Conservation (phyloP, 2,329 filamentous ascomycete species). For the Atkinsonella hypoxylon region DNA sequence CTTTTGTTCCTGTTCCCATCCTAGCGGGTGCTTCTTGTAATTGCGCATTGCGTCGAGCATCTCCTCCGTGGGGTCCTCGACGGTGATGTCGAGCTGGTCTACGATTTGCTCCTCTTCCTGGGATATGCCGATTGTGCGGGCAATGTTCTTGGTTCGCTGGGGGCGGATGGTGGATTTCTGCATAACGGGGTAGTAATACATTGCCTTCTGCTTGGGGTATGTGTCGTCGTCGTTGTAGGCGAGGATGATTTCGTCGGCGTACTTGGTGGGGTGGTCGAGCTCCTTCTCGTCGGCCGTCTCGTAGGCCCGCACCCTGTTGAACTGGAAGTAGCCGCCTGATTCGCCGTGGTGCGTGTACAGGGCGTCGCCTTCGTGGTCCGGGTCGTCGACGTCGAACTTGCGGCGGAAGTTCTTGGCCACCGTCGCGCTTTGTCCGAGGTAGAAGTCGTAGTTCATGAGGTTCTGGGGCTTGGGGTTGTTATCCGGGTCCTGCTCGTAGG, state of each 20-base stretch:
- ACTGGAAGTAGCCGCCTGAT: slow-evolving; percentile 42
- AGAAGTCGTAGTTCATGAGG: slow-evolving; percentile 55
- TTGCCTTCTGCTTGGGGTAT: slow-evolving; percentile 41
- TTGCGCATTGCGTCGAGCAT: slow-evolving; percentile 38
- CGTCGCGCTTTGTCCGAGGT: slow-evolving; percentile 38
- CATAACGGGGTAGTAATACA: slow-evolving; percentile 58
- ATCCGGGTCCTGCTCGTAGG: slow-evolving; percentile 43
- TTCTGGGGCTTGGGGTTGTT: slow-evolving; percentile 44
- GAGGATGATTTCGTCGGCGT: slow-evolving; percentile 51
- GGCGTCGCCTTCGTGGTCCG: slow-evolving; percentile 38
- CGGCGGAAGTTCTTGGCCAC: slow-evolving; percentile 44
- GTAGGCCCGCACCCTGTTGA: slow-evolving; percentile 51
- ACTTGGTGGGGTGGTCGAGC: slow-evolving; percentile 46
- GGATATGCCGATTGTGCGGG: slow-evolving; percentile 34
- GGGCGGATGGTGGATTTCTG: slow-evolving; percentile 50
- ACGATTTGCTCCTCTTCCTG: slow-evolving; percentile 38
- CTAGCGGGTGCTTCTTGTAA: slow-evolving; percentile 41
- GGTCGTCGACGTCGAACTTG: slow-evolving; percentile 47
- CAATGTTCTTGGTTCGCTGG: slow-evolving; percentile 52
- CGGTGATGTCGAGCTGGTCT: slow-evolving; percentile 42
- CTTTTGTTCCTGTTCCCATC: slow-evolving; percentile 23
- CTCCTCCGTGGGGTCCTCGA: slow-evolving; percentile 43
- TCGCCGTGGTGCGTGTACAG: slow-evolving; percentile 42
- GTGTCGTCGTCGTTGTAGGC: slow-evolving; percentile 41
- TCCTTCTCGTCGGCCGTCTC: slow-evolving; percentile 49